phyloP scores from a whole-genome alignment of 2,329 filamentous ascomycete genomes.

The Hirsutella minnesotensis region DNA sequence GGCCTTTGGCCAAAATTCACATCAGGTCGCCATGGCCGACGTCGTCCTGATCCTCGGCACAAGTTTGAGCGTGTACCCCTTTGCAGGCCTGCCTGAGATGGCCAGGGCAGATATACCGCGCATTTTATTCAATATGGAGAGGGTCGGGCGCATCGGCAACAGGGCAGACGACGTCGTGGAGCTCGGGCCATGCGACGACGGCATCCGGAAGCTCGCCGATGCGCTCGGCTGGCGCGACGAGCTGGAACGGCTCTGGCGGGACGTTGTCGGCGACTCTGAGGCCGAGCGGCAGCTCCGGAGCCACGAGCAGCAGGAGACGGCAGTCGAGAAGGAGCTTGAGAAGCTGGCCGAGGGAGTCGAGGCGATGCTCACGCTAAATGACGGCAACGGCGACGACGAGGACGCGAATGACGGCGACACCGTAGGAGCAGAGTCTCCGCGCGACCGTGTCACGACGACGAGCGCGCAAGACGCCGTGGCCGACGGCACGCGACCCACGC shows the following conservation, averaged over 20 bases:
- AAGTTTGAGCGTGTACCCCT: constrained; percentile 77
- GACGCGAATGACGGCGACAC: neutral
- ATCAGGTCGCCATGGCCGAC: constrained; percentile 52
- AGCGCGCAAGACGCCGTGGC: too few species aligned
- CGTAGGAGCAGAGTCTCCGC: neutral
- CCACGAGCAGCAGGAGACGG: constrained; percentile 16
- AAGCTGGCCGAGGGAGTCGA: constrained; percentile 24
- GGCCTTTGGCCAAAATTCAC: constrained; percentile 20
- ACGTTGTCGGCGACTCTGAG: constrained; percentile 50
- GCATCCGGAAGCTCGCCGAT: constrained; percentile 66
- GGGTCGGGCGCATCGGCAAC: constrained; percentile 66
- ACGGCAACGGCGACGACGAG: neutral
- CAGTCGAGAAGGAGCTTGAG: constrained; percentile 32
- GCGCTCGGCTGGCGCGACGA: constrained; percentile 79
- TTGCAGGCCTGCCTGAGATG: constrained; percentile 65
- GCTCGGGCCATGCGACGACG: constrained; percentile 72
- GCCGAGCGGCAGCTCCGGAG: constrained; percentile 33
- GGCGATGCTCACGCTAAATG: constrained; percentile 18
- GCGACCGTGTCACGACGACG: too few species aligned
- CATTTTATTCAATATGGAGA: constrained; percentile 77
- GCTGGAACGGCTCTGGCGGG: constrained; percentile 63
- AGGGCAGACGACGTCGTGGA: constrained; percentile 74
- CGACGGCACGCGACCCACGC: too few species aligned
- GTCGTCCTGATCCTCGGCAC: constrained; percentile 81
- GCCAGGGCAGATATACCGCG: constrained; percentile 54